Base-by-base conservation (phyloP, 169 alveolate genomes). In the Eimeria tenella region DNA sequence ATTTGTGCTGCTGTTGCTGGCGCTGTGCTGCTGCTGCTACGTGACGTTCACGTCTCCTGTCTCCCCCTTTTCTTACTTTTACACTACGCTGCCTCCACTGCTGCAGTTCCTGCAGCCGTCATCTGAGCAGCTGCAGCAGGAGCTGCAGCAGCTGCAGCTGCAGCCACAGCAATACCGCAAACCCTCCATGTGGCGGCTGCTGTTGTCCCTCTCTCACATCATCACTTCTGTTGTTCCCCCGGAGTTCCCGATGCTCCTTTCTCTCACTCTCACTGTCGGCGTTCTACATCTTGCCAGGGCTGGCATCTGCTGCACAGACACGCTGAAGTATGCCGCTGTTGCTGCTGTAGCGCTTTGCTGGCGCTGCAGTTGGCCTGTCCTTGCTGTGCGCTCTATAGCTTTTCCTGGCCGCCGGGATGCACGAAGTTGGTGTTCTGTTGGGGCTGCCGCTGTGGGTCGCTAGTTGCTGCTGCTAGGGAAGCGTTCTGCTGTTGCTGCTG, bases 211-310 rank as follows among this genome's bases (percentile, higher is more conserved):
- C 90, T 97, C 99, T n/a, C 98, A 98, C 68, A 99, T 99, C 84
- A 97, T 99, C 15, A 99, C 99, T 55, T 98, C 99, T 25, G 99
- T 99, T 56, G 99, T 99, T 13, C 99, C 99, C 7, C 99, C 99
- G 63, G 99, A 99, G 95, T 98, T 99, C 83, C 99, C 99, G 13
- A 98, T 99, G 96, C 98, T 99, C 70, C 97, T 99, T 53, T 98
- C 99, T 1, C 95, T 99, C 90, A 99, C 99, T 4, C 99, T 98
- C n/a, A 99, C 99, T 81, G 97, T 98, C 91, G 97, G 99, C 58
- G 96, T 99, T 56, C 94, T 98, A 5, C 98, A 97, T 93, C 96
- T 99, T 19, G 96, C 98, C 90, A 97, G 97, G 94, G 97, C 97
- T 87, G 96, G 98, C 65, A 98, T 99, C n/a, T 98, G 98, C 96